Conservation (phyloP, 805 yeast genomes). For the Torulaspora franciscae region DNA sequence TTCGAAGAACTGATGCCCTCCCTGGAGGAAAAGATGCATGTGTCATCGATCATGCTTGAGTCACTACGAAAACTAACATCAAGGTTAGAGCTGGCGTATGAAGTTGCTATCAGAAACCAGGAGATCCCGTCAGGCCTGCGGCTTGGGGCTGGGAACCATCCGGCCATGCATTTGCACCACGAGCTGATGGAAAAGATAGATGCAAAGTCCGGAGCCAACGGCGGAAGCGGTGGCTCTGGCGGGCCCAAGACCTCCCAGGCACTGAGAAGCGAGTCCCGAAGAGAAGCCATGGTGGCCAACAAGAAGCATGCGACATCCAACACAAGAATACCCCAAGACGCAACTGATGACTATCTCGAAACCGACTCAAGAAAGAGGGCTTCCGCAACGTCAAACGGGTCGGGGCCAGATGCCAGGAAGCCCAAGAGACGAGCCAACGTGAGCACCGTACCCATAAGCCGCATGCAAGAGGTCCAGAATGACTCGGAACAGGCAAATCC, state of each 20-base stretch:
- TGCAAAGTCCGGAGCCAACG: slow-evolving; percentile 14
- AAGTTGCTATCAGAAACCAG: slow-evolving; percentile 55
- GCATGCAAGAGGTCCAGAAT: slow-evolving; percentile 11
- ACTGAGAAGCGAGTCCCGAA: slow-evolving; percentile 74
- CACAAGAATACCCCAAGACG: not conserved
- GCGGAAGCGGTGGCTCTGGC: slow-evolving; percentile 10
- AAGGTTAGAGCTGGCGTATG: slow-evolving; percentile 77
- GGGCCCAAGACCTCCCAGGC: slow-evolving; percentile 55
- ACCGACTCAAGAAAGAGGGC: slow-evolving; percentile 19
- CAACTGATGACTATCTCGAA: slow-evolving; percentile 6
- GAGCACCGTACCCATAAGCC: slow-evolving; percentile 8
- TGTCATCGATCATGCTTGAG: slow-evolving; percentile 86
- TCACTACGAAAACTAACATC: slow-evolving; percentile 60
- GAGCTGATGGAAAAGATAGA: slow-evolving; percentile 35
- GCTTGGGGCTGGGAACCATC: slow-evolving; percentile 78
- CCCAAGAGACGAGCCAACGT: slow-evolving; percentile 17
- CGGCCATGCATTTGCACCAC: slow-evolving; percentile 60
- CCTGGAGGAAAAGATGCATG: slow-evolving; percentile 95
- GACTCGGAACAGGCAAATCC: slow-evolving; percentile 9
- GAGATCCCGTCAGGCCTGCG: slow-evolving; percentile 81
- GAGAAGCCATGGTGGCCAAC: slow-evolving; percentile 91
- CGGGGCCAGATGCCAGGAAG: slow-evolving; percentile 25
- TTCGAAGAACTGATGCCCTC: slow-evolving; percentile 79
- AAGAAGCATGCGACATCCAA: slow-evolving; percentile 28
- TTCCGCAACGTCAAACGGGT: slow-evolving; percentile 14